Evolutionary conservation across 805 yeast species (phyloP), one percentile per base, ranked within the genome.

Genomic region (Suhomyces sp.): DNA sequence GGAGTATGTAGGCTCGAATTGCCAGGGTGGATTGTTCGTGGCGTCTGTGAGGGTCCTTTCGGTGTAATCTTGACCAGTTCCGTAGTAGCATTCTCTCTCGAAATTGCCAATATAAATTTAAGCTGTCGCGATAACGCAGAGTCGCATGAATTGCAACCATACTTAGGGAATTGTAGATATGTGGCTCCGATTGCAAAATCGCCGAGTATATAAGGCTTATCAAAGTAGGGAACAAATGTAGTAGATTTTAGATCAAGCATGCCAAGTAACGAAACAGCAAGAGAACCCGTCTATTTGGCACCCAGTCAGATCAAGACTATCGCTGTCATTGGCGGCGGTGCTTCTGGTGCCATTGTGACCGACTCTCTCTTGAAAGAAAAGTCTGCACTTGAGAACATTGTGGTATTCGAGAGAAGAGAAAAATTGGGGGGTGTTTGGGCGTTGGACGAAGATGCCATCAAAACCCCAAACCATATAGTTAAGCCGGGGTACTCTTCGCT

Each of bases 301-400:
- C 47, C 40, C 8, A 41, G 15, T 29, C 60, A 54, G 23, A 61
- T 68, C 22, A 62, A 60, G 47, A 59, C 67, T 5, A 60, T 78
- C 7, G 82, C 80, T 17, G 68, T 79, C 29, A 75, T 78, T 31
- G 82, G 83, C 5, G 82, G 79, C n/a, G 83, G 83, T 12, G 81
- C 83, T 5, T 71, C 78, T 4, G 83, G 82, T 5, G 73, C 78
- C 22, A 69, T 78, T 46, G 62, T 72, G 0, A 61, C 77, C 7
- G 81, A 78, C 46, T 44, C 72, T 0, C 57, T 78, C 10, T 57
- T 75, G 4, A 61, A 69, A 48, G 80, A 77, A 52, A 41, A 35
- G 10, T 53, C 58, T 2, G 52, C 50, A 1, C 69, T 75, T 51
- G 66, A 61, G 4, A 60, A 63, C 19, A 68, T 79, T 42, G 68